phyloP scores from a whole-genome alignment of 345 rosid genomes.

The Raphanus raphanistrum region DNA sequence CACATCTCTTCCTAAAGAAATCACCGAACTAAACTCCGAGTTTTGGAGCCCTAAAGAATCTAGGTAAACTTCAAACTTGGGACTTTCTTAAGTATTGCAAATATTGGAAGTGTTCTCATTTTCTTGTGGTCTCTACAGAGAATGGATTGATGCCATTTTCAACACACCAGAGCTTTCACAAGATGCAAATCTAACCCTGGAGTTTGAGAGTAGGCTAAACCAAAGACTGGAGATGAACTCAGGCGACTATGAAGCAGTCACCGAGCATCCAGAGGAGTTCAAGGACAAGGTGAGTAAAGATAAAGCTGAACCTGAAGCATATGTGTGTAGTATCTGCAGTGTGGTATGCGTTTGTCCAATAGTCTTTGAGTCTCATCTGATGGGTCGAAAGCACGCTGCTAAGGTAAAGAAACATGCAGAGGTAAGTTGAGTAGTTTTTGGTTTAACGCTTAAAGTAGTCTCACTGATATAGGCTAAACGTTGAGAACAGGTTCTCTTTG shows the following conservation, averaged over 20 bases:
- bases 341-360: not conserved
- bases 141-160: not conserved
- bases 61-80: not conserved
- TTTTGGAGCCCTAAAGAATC: constrained; percentile 10
- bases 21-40: constrained; percentile 37
- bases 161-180: not conserved
- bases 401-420: constrained; percentile 2
- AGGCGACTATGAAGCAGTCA: not conserved
- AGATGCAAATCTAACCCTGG: not conserved
- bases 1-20: constrained; percentile 16
- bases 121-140: not conserved
- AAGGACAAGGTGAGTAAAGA: not conserved
- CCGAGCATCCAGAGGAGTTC: not conserved
- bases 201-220: not conserved
- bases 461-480: constrained; percentile 5
- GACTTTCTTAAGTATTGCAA: not conserved
- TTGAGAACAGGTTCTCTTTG: constrained; percentile 16
- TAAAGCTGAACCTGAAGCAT: constrained; percentile 3
- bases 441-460: not conserved
- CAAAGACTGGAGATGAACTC: not conserved
- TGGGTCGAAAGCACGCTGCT: not conserved
- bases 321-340: constrained; percentile 8
- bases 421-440: not conserved
- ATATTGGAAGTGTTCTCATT: not conserved
- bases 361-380: constrained; percentile 8